Conservation (phyloP, 495 filamentous ascomycete genomes). For the Echria macrotheca region DNA sequence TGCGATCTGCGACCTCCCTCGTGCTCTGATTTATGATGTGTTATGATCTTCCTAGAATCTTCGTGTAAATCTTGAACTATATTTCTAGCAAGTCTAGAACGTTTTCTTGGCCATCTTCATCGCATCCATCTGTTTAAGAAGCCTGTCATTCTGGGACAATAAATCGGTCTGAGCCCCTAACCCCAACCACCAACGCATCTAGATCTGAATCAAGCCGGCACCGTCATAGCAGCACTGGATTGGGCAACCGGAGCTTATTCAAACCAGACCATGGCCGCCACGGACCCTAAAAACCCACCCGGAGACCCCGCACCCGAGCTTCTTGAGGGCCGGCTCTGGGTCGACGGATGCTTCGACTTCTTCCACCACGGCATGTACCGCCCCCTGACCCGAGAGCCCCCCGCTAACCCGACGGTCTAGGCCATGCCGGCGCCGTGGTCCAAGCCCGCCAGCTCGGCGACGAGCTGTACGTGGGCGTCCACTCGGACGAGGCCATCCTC, state of each 20-base stretch:
- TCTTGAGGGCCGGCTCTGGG: conserved; percentile 78
- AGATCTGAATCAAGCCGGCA: too few relatives aligned
- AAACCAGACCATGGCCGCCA: conserved; percentile 20
- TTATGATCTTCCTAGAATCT: too few relatives aligned
- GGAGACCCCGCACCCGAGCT: conserved; percentile 42
- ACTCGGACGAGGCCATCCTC: conserved; percentile 90
- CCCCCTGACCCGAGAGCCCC: not conserved
- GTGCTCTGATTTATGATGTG: not conserved
- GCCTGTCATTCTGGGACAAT: too few relatives aligned
- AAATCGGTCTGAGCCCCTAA: too few relatives aligned
- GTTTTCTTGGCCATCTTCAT: too few relatives aligned
- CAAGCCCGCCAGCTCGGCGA: conserved; percentile 69
- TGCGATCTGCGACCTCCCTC: too few relatives aligned
- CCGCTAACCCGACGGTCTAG: conserved; percentile 34
- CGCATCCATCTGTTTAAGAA: too few relatives aligned
- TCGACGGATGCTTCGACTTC: conserved; percentile 99
- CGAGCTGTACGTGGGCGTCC: conserved; percentile 84
- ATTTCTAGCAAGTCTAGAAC: too few relatives aligned
- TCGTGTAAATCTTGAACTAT: too few relatives aligned
- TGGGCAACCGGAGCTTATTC: not conserved
- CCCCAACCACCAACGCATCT: too few relatives aligned
- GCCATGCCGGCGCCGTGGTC: conserved; percentile 94
- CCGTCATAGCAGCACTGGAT: too few relatives aligned
- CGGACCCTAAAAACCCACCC: conserved; percentile 20
- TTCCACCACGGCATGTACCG: conserved; percentile 73